These are phyloP conservation scores for Aspergillus affinis DNA, from an alignment of 495 filamentous ascomycete genomes.

Conservation along the genomic window DNA sequence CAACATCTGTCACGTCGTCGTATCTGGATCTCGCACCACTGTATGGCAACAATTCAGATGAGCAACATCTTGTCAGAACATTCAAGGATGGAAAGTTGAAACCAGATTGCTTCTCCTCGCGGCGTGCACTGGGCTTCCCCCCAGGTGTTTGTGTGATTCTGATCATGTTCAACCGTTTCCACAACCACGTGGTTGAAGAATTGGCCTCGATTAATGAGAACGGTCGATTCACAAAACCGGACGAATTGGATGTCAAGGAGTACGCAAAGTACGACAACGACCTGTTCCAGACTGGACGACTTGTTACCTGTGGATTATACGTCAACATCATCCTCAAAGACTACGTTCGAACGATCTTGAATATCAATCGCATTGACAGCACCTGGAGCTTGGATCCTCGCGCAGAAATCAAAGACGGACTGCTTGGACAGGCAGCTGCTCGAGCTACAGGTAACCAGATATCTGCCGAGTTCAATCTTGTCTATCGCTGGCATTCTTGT, in stretches of 20 bases:
- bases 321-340: conserved; percentile 76
- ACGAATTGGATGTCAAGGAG: conserved; percentile 47
- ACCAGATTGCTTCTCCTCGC: conserved; percentile 77
- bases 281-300: conserved; percentile 71
- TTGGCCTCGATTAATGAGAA: conserved; percentile 60
- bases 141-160: conserved; percentile 77
- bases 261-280: conserved; percentile 71
- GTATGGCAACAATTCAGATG: conserved; percentile 77
- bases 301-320: conserved; percentile 75
- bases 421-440: conserved; percentile 37
- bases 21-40: conserved; percentile 84
- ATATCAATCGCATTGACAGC: conserved; percentile 68
- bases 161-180: conserved; percentile 74
- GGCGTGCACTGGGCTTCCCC: conserved; percentile 75
- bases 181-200: conserved; percentile 68
- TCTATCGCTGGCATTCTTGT: conserved; percentile 81
- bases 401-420: conserved; percentile 46
- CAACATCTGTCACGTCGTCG: conserved; percentile 71
- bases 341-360: conserved; percentile 79
- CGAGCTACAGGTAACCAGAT: conserved; percentile 66
- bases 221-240: conserved; percentile 53
- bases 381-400: conserved; percentile 77
- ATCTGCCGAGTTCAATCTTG: conserved; percentile 73
- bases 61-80: conserved; percentile 73
- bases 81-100: conserved; percentile 83